Percentiles rank a stretch among this genome's conserved stretches.
Evolutionary conservation across 805 yeast species (phyloP).

Genomic region (Lipomyces sp.): DNA sequence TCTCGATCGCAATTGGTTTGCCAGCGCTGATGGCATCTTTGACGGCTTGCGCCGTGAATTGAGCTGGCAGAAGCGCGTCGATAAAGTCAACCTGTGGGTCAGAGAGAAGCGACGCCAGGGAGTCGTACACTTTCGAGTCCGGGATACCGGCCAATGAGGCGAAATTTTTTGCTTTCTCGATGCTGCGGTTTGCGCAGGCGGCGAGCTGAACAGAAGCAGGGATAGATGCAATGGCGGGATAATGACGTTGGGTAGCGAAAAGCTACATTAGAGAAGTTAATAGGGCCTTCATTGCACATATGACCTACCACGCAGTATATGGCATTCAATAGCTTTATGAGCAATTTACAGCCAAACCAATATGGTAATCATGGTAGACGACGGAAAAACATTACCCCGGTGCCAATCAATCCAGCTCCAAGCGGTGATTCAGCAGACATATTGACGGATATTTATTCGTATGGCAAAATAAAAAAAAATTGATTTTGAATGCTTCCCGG

Average conservation of each 20-base stretch:
- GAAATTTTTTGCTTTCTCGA: conserved; percentile 78
- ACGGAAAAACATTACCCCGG: conserved; percentile 39
- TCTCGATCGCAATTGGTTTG: conserved; percentile 83
- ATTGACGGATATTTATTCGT: background rate
- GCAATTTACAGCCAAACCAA: background rate
- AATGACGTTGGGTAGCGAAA: conserved; percentile 82
- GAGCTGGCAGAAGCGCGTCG: conserved; percentile 90
- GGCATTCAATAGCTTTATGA: background rate
- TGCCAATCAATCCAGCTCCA: conserved; percentile 42
- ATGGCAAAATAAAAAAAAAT: background rate
- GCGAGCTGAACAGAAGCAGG: conserved; percentile 59
- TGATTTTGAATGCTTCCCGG: background rate
- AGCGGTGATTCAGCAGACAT: conserved; percentile 37
- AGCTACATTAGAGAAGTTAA: conserved; percentile 49
- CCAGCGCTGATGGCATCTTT: conserved; percentile 70
- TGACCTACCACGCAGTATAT: background rate
- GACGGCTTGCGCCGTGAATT: conserved; percentile 70
- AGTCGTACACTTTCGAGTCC: conserved; percentile 58
- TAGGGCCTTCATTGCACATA: background rate
- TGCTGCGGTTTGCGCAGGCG: conserved; percentile 84
- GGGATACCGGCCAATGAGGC: conserved; percentile 65
- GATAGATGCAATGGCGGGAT: conserved; percentile 63
- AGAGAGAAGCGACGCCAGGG: conserved; percentile 65
- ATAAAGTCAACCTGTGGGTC: conserved; percentile 74
- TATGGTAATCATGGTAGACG: too few relatives aligned